Evolutionary conservation across 352 stramenopile genomes (phyloP), one percentile per base, ranked within the genome.

Genomic region (Phytophthora pseudosyringae): DNA sequence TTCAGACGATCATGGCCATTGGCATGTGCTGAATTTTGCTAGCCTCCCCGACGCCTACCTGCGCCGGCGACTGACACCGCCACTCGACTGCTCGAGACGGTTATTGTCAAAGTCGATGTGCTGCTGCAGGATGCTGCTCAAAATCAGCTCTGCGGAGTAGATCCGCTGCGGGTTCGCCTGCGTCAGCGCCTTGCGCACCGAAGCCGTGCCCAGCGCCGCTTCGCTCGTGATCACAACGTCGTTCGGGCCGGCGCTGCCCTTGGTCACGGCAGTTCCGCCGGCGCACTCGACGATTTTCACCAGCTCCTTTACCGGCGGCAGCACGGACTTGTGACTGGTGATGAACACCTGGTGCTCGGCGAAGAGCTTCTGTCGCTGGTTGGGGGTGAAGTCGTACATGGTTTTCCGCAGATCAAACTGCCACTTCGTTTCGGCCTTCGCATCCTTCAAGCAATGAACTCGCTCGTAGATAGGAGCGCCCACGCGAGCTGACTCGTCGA

Each of bases 271-370:
- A 41, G 50, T 59, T 12, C 79, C 79, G 36, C 79, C 79, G 5
- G 76, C 79, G 39, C 72, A 81, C 62, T 84, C 67, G 13, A 88
- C 71, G 32, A 88, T 88, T 45, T 83, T 86, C 31, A 63, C 64
- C 12, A 88, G 64, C 4, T 88, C 79, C 12, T 72, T 73, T 13
- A 83, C 61, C 11, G 79, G 73, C 11, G 79, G 79, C 12, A 78
- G 60, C 8, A 88, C 51, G 28, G 69, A 81, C 53, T 84, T 86
- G 62, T 88, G 79, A 25, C 70, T 75, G 15, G 73, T 82, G 45
- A 88, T 81, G 33, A 79, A 88, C 7, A 88, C 63, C 21, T 61
- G 49, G 28, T 67, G 43, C 15, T 71, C 79, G 4, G 56, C 31
- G 33, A 88, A 78, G 9, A 88, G 63, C 16, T 72, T 33, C 10